phyloP scores from a whole-genome alignment of 768 basidiomycete species.

The Ramaria sp. region DNA sequence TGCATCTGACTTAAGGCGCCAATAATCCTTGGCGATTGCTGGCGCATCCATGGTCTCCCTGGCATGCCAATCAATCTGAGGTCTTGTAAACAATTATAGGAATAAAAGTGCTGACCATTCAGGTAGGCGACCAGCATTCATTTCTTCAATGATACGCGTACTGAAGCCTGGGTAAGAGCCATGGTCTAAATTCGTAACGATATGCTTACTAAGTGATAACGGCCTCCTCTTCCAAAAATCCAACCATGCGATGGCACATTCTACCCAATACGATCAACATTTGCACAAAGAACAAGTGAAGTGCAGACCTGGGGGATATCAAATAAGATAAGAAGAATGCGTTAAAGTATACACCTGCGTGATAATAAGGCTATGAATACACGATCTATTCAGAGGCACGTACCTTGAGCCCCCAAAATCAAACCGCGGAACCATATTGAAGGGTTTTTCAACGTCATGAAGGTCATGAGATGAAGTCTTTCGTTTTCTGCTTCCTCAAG shows the following conservation, averaged over 20 bases:
- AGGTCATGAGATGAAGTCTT: conserved; percentile 94
- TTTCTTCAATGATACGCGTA: conserved; percentile 72
- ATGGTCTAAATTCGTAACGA: conserved; percentile 9
- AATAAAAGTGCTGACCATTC: conserved; percentile 43
- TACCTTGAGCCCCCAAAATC: conserved; percentile 82
- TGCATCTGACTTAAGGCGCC: conserved; percentile 65
- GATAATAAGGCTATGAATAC: background rate
- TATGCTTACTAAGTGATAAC: conserved; percentile 74
- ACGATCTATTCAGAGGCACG: background rate
- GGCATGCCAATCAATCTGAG: background rate
- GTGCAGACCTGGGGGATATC: background rate
- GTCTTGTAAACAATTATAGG: background rate
- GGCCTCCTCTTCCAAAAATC: conserved; percentile 90
- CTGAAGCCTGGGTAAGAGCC: conserved; percentile 26
- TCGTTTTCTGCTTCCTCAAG: conserved; percentile 96
- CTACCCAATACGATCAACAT: conserved; percentile 40
- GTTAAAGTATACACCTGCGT: conserved; percentile 58
- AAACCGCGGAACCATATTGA: conserved; percentile 70
- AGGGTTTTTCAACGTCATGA: conserved; percentile 85
- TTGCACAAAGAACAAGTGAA: background rate
- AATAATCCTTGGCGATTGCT: conserved; percentile 89
- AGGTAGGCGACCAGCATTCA: conserved; percentile 73
- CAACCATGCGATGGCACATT: conserved; percentile 86
- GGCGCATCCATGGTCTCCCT: conserved; percentile 70
- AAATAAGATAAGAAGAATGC: conserved; percentile 45